A percentile compares a stretch with the other conserved stretches of the same genome.
Conservation (phyloP, 1,284 basidiomycete species). For the Rhodotorula mucilaginosa region DNA sequence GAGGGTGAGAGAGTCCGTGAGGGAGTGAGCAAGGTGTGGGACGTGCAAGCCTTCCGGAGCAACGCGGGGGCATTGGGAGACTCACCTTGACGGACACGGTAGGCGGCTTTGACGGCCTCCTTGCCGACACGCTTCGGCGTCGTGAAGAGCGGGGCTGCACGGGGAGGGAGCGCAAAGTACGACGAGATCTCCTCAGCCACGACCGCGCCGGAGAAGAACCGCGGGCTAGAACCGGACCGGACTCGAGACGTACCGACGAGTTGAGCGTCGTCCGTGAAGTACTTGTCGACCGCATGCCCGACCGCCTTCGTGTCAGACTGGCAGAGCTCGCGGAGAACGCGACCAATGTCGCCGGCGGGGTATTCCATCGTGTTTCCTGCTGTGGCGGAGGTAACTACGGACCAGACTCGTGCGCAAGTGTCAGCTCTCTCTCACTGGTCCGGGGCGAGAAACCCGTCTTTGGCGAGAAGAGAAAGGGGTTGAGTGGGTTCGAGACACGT, state of each 20-base stretch:
- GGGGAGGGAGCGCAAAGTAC: too few relatives aligned
- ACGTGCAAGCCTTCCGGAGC: background rate
- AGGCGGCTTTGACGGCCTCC: slow-evolving; percentile 33
- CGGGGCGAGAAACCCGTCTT: too few relatives aligned
- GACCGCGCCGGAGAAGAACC: background rate
- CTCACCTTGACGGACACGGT: slow-evolving; percentile 32
- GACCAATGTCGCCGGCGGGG: slow-evolving; percentile 25
- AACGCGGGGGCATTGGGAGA: background rate
- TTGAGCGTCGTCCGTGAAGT: slow-evolving; percentile 28
- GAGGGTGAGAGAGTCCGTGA: too few relatives aligned
- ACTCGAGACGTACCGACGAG: background rate
- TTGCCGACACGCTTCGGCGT: slow-evolving; percentile 7
- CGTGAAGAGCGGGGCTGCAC: slow-evolving; percentile 31
- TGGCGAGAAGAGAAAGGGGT: background rate
- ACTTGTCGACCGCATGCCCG: slow-evolving; percentile 30
- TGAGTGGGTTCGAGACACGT: background rate
- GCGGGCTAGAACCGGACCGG: background rate
- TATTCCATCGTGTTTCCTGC: slow-evolving; percentile 15
- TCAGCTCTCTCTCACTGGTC: too few relatives aligned
- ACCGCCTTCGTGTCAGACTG: slow-evolving; percentile 5
- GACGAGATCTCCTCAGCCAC: background rate
- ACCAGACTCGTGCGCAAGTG: too few relatives aligned
- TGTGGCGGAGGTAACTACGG: too few relatives aligned
- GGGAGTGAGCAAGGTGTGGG: too few relatives aligned
- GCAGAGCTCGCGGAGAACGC: slow-evolving; percentile 25